These are phyloP conservation scores for Clarireedia paspali DNA, from an alignment of 2,329 filamentous ascomycete genomes.

Conservation along the genomic window DNA sequence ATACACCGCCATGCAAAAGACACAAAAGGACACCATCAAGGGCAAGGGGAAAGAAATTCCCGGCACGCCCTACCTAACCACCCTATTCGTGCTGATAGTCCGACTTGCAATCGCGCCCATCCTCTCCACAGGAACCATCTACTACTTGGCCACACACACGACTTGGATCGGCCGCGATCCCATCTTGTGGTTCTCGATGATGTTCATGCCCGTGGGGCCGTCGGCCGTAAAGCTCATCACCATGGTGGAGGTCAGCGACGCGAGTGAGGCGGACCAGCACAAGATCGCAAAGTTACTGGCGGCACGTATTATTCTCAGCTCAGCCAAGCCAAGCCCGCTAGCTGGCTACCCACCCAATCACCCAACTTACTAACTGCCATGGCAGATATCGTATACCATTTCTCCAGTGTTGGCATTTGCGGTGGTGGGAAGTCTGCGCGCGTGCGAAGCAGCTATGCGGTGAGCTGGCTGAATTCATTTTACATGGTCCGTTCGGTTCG, in stretches of 20 bases:
- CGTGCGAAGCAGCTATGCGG: constrained; percentile 23
- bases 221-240: constrained; percentile 41
- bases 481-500: background rate
- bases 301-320: constrained; percentile 18
- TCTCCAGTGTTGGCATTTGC: constrained; percentile 32
- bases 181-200: constrained; percentile 55
- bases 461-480: background rate
- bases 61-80: constrained; percentile 40
- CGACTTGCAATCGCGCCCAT: constrained; percentile 55
- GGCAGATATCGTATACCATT: constrained; percentile 32
- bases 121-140: constrained; percentile 47
- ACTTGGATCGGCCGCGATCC: constrained; percentile 46
- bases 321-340: too few relatives aligned
- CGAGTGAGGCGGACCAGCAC: constrained; percentile 34
- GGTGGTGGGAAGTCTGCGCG: constrained; percentile 31
- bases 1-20: constrained; percentile 42
- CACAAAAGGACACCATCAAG: constrained; percentile 33
- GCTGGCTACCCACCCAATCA: too few relatives aligned
- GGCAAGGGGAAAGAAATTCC: constrained; percentile 18
- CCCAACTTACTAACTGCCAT: background rate
- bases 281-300: constrained; percentile 38
- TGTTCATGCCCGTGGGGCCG: constrained; percentile 41
- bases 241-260: constrained; percentile 37
- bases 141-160: constrained; percentile 45
- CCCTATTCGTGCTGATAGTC: constrained; percentile 43